Evolutionary conservation across 495 filamentous ascomycete genomes (phyloP), one percentile per base, ranked within the genome.

Genomic region (Acidiella bohemica): DNA sequence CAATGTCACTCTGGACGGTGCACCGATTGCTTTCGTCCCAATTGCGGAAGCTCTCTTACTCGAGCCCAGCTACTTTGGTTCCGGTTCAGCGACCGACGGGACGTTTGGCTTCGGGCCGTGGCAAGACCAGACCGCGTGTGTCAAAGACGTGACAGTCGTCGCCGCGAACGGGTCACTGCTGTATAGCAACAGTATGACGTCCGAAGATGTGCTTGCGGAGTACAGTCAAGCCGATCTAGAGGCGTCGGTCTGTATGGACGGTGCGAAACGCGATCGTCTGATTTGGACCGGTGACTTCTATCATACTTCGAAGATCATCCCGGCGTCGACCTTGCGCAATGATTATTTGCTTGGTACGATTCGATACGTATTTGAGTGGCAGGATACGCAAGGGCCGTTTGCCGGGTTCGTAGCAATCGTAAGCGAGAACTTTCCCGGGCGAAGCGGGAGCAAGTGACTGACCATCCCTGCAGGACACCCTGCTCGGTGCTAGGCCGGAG

Each of bases 21-120:
- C 23, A 19, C 17, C 24, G 6, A 19, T 40, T 14, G 37, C 42
- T 7, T 41, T 43, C 25, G 27, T 46, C 5, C 18, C 35, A 4
- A 45, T 47, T 25, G 38, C 14, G 7, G 44, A 43, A 25, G 20
- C 41, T 18, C 11, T n/a, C 6, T 14, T 25, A 10, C n/a, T 25
- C 14, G 21, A 8, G 4, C 4, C 9, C 30, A 27, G 7, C n/a
- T 7, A n/a, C 7, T 35, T 31, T 16, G 31, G 29, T 11, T 17
- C 22, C n/a, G 29, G 19, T 14, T 35, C 24, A 7, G 17, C 40
- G 6, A 41, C 51, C 29, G 35, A 20, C 5, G 56, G 60, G n/a
- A 52, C 50, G 3, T 64, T 42, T 32, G 60, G 54, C 11, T 60
- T 64, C 40, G 60, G 59, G 3, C 53, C 55, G 0, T 62, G 44